phyloP scores from a whole-genome alignment of 1,284 basidiomycete genomes.

The Pyrrhoderma lamaoense region DNA sequence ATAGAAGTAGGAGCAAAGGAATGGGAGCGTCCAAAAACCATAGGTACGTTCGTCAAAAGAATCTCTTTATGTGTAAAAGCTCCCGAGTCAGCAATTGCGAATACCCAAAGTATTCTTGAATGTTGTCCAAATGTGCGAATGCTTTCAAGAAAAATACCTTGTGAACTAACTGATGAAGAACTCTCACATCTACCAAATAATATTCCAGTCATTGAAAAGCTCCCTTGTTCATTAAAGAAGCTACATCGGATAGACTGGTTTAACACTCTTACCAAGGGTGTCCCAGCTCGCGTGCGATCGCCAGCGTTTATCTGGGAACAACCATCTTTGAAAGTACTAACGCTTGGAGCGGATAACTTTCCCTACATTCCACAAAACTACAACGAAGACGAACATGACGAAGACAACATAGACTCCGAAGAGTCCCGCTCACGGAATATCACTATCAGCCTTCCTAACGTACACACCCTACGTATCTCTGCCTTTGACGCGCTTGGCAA shows the following conservation, averaged over 20 bases:
- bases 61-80: not conserved
- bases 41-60: slow-evolving; percentile 3
- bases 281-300: not conserved
- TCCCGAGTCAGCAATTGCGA: not conserved
- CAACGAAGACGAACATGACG: not conserved
- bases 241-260: slow-evolving; percentile 2
- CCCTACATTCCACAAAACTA: not conserved
- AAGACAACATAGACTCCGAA: not conserved
- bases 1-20: not conserved
- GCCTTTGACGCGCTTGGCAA: slow-evolving; percentile 2
- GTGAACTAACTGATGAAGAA: not conserved
- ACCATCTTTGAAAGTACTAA: not conserved
- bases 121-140: slow-evolving; percentile 3
- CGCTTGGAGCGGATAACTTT: slow-evolving; percentile 3
- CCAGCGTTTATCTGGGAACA: slow-evolving; percentile 1
- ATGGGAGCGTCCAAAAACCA: not conserved
- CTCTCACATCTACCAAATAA: not conserved
- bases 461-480: slow-evolving; percentile 3
- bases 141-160: not conserved
- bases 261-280: not conserved
- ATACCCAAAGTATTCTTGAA: not conserved
- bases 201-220: not conserved
- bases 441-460: slow-evolving; percentile 2
- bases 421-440: not conserved
- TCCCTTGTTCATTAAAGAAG: not conserved